Conservation (phyloP, 495 filamentous ascomycete genomes). For the Podospora bellae-mahoneyi region DNA sequence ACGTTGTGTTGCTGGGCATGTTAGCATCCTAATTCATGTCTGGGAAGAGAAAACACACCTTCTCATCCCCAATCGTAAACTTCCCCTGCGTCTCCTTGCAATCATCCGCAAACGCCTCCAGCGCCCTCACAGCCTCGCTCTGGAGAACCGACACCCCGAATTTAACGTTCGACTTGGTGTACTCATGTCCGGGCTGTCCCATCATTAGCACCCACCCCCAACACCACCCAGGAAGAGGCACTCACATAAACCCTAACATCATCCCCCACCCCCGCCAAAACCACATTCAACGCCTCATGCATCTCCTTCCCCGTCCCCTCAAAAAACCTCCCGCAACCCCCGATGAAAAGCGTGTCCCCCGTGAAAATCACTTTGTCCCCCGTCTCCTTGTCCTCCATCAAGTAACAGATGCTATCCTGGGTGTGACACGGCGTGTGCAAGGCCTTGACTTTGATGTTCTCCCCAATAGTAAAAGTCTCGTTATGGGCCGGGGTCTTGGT, state of each 20-base stretch:
- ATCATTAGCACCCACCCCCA: background rate
- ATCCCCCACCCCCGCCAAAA: constrained; percentile 74
- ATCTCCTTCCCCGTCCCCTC: constrained; percentile 85
- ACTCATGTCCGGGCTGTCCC: constrained; percentile 84
- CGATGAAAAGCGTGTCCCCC: constrained; percentile 93
- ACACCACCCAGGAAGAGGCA: constrained; percentile 2
- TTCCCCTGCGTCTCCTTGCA: constrained; percentile 90
- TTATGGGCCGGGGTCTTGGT: constrained; percentile 70
- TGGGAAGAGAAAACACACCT: constrained; percentile 52
- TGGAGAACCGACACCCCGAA: constrained; percentile 74
- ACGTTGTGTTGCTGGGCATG: constrained; percentile 76
- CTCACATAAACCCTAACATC: constrained; percentile 91
- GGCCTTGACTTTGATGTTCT: constrained; percentile 76
- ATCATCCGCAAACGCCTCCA: constrained; percentile 69
- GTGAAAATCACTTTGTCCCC: constrained; percentile 85
- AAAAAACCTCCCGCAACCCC: constrained; percentile 94
- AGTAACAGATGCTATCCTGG: constrained; percentile 93
- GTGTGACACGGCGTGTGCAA: constrained; percentile 96
- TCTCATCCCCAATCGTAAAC: constrained; percentile 97
- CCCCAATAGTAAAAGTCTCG: constrained; percentile 76
- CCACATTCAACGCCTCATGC: constrained; percentile 87
- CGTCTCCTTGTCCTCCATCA: constrained; percentile 64
- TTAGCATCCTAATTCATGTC: background rate
- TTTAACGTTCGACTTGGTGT: constrained; percentile 90
- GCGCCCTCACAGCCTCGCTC: constrained; percentile 69